These are phyloP conservation scores for Monosporascus sp. DNA, from an alignment of 2,329 filamentous ascomycete species.

Conservation along the genomic window DNA sequence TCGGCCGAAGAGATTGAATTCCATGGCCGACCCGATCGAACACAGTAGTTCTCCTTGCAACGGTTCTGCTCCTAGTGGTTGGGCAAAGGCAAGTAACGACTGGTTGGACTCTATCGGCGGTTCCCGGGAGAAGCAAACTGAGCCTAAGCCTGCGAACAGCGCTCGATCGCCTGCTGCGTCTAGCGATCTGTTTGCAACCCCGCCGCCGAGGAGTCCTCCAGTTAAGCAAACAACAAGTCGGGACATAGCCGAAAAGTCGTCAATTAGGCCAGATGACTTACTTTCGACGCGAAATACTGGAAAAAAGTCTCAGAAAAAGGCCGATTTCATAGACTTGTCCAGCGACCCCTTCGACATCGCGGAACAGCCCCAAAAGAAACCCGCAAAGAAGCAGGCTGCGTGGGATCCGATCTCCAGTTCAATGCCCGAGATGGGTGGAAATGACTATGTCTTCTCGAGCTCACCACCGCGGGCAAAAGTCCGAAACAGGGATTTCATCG, in stretches of 20 bases:
- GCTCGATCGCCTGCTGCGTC: constrained; percentile 3
- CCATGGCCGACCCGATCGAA: constrained; percentile 22
- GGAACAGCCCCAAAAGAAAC: constrained; percentile 7
- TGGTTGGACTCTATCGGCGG: constrained; percentile 19
- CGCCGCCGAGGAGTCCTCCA: constrained; percentile 7
- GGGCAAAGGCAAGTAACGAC: constrained; percentile 5
- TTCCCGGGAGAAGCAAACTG: constrained; percentile 9
- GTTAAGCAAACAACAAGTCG: not conserved
- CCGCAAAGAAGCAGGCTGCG: constrained; percentile 20
- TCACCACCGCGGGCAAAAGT: constrained; percentile 11
- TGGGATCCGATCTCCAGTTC: constrained; percentile 53
- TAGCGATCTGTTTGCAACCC: constrained; percentile 19
- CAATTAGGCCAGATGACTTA: not conserved
- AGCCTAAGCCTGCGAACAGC: not conserved
- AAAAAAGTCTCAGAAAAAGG: constrained; percentile 9
- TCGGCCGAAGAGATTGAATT: constrained; percentile 15
- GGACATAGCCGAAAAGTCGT: constrained; percentile 1
- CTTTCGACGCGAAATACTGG: not conserved
- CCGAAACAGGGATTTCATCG: constrained; percentile 26
- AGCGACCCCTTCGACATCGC: constrained; percentile 18
- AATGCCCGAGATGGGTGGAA: constrained; percentile 34
- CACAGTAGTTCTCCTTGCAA: constrained; percentile 21
- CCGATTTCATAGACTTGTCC: constrained; percentile 21
- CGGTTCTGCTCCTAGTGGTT: not conserved
- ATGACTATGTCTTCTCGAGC: constrained; percentile 10